Evolutionary conservation across 768 basidiomycete genomes (phyloP).

Genomic region (Podaxis mareebaensis): DNA sequence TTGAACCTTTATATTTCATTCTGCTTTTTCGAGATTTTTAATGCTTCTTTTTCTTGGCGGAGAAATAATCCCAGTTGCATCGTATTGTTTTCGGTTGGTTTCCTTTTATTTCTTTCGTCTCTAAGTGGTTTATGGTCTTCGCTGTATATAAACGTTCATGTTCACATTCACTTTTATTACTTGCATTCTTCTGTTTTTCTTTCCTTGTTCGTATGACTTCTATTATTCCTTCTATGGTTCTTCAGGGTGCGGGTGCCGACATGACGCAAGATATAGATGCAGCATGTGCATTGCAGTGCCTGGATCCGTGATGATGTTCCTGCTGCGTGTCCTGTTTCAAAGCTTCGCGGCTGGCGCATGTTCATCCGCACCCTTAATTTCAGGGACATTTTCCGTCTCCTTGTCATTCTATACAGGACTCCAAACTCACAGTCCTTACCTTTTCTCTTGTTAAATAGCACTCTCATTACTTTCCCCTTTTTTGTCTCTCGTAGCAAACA

Average conservation of each 20-base stretch:
- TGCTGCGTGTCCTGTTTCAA: neutral
- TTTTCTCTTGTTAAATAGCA: neutral
- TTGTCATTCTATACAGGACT: neutral
- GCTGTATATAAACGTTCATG: no score
- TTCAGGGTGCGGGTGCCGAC: neutral
- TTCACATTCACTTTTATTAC: neutral
- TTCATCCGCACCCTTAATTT: neutral
- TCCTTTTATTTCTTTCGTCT: constrained; percentile 9
- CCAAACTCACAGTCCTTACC: neutral
- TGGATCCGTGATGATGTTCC: neutral
- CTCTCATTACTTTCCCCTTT: neutral
- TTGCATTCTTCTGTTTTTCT: neutral
- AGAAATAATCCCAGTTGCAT: neutral
- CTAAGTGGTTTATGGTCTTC: neutral
- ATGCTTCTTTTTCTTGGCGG: neutral
- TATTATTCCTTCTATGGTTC: neutral
- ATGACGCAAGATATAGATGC: constrained; percentile 1
- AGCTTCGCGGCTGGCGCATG: neutral
- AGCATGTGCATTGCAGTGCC: neutral
- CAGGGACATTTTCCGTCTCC: neutral
- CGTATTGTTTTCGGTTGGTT: constrained; percentile 9
- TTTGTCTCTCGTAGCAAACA: neutral
- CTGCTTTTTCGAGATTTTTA: neutral
- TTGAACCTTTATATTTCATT: neutral
- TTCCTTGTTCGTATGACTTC: neutral